Evolutionary conservation across 164 flowering plant genomes (phyloP).

Genomic region (grape (Vitis vinifera)): ASM3070453v1 NC_081809.1:5313501-5314000

Average conservation of each 20-base stretch:
- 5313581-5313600: conserved; percentile 17
- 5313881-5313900: background rate
- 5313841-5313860: no score
- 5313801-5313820: background rate
- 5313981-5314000: background rate
- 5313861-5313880: no score
- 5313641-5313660: background rate
- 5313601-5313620: conserved; percentile 1
- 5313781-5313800: conserved; percentile 51
- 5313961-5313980: background rate
- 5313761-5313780: conserved; percentile 81
- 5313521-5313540: conserved; percentile 36
- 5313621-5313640: background rate
- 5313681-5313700: conserved; percentile 92
- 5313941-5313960: no score
- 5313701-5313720: conserved; percentile 84
- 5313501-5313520: conserved; percentile 21
- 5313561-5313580: background rate
- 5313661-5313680: conserved; percentile 81
- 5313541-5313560: conserved; percentile 9
- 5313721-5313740: conserved; percentile 85
- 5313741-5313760: conserved; percentile 80
- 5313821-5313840: background rate
- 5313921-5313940: no score
- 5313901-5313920: background rate